Percentiles rank a stretch among this genome's conserved stretches.
Evolutionary conservation across 306 rosid species (phyloP).

Genomic region (Quercus wislizeni): DNA sequence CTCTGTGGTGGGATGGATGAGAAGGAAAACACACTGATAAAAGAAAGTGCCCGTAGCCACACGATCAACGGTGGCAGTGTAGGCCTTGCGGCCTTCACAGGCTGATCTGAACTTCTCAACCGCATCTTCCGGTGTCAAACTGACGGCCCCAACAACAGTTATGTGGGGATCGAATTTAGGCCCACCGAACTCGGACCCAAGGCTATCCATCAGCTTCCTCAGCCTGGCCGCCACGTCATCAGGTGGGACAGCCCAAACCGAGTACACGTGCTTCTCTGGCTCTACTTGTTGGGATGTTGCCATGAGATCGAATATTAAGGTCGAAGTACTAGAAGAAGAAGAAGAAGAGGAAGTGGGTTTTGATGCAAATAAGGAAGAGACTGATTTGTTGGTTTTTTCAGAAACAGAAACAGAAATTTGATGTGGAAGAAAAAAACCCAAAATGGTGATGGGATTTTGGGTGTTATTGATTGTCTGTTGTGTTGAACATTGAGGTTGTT

Average conservation of each 20-base stretch:
- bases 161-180: conserved; percentile 83
- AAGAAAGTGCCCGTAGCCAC: conserved; percentile 68
- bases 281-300: conserved; percentile 9
- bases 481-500: too few species aligned
- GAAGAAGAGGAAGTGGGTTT: neutral
- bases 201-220: conserved; percentile 51
- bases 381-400: too few species aligned
- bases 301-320: conserved; percentile 14
- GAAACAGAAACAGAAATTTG: too few species aligned
- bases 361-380: neutral
- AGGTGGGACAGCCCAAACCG: conserved; percentile 92
- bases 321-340: too few species aligned
- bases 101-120: conserved; percentile 54
- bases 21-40: conserved; percentile 82
- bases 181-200: conserved; percentile 69
- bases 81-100: conserved; percentile 46
- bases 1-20: conserved; percentile 58
- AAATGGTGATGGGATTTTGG: too few species aligned
- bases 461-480: too few species aligned
- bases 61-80: conserved; percentile 53
- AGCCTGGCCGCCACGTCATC: conserved; percentile 44
- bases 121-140: conserved; percentile 58
- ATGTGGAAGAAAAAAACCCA: too few species aligned
- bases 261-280: conserved; percentile 41
- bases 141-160: conserved; percentile 77